Conservation (phyloP, 257 asterid species). For the Solanum lignicaule region DNA sequence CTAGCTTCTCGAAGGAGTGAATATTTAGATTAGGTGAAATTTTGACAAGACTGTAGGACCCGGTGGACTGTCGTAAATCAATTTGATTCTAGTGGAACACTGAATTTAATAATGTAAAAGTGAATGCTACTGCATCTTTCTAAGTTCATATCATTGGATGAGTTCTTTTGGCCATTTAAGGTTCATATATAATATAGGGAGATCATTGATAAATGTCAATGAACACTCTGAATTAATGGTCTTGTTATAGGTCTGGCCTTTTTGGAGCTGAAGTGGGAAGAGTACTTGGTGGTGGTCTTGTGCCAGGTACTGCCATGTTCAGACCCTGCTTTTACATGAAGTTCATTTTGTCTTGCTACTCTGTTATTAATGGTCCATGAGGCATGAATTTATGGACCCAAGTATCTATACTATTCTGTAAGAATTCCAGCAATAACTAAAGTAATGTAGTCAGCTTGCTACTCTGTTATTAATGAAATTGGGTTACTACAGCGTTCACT, state of each 20-base stretch:
- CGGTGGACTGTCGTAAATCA: neutral
- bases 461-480: neutral
- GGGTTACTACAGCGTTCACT: neutral
- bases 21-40: neutral
- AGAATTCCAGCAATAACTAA: neutral
- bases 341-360: neutral
- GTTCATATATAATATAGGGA: neutral
- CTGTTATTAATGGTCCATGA: neutral
- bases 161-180: neutral
- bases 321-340: neutral
- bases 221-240: neutral
- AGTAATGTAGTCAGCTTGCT: neutral
- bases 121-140: neutral
- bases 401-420: neutral
- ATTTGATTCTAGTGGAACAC: neutral
- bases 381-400: neutral
- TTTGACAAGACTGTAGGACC: neutral
- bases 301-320: constrained; percentile 51
- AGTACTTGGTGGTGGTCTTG: constrained; percentile 98
- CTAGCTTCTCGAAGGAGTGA: neutral
- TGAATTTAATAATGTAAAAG: neutral
- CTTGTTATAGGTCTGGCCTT: constrained; percentile 48
- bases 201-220: neutral
- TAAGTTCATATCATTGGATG: neutral
- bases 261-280: constrained; percentile 95